Evolutionary conservation across 2,329 filamentous ascomycete genomes (phyloP), one percentile per base, ranked within the genome.

Genomic region (Calonectria ilicicola): DNA sequence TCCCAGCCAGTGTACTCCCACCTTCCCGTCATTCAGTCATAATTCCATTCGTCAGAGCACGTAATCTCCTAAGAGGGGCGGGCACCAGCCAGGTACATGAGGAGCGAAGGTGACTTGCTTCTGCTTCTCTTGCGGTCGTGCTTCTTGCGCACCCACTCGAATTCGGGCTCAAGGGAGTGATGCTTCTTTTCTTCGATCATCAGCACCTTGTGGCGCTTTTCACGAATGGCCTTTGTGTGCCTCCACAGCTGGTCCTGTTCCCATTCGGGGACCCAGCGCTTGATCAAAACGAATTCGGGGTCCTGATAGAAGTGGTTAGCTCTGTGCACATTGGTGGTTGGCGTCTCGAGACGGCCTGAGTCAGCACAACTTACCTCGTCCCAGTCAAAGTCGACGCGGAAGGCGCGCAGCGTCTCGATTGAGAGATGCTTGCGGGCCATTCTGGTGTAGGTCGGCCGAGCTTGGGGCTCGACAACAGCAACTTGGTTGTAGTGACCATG

Each of bases 171-270:
- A 27, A 85, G 84, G 70, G 83, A 84, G 58, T 84, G 83, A 53
- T 85, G 82, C 35, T 82, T 82, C 72, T 82, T 85, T 65, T 86
- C 88, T 72, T 89, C 87, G 62, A 91, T 84, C 67, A 88, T 81
- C 19, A 88, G 83, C 49, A 87, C 81, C 77, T 86, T 87, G 56
- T 80, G 81, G 8, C 87, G 85, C 80, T 86, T 87, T 79, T 91
- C 89, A n/a, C 92, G 91, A 74, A 94, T 81, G 51, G 88, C 85
- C 73, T 88, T 88, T 3, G 93, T 95, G 83, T 95, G 93, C 51
- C 90, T 89, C 89, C 94, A 96, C 62, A 95, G 88, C 69, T 91
- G 86, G 71, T 94, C 90, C 79, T 95, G 93, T 80, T 95, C 90
- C 73, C 90, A 89, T 77, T 95, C 91, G 5, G 91, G 89, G 65